These are phyloP conservation scores for Eudorina sp. DNA, from an alignment of 139 green algal species.

Conservation along the genomic window DNA sequence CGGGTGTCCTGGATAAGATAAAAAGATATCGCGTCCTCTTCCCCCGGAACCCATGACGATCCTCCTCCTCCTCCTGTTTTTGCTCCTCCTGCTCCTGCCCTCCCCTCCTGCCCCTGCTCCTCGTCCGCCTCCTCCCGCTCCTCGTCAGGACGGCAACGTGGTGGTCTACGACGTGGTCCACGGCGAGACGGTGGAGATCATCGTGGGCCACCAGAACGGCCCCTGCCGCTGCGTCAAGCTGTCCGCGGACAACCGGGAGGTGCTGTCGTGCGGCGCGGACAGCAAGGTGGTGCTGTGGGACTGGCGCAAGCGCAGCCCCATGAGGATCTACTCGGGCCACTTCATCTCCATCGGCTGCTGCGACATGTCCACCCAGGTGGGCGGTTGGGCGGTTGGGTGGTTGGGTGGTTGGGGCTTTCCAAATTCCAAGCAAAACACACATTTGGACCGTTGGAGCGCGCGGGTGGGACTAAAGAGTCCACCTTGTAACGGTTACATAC, in stretches of 20 bases:
- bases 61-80: too few species aligned
- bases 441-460: too few species aligned
- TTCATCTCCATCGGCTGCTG: constrained; percentile 66
- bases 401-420: too few species aligned
- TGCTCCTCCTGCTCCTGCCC: too few species aligned
- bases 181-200: constrained; percentile 62
- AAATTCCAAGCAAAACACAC: too few species aligned
- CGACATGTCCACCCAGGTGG: constrained; percentile 38
- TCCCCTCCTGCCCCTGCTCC: background rate
- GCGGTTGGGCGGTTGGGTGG: constrained; percentile 42
- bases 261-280: constrained; percentile 65
- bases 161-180: constrained; percentile 66
- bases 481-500: too few species aligned
- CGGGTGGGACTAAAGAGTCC: too few species aligned
- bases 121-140: background rate
- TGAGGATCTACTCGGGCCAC: constrained; percentile 68
- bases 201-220: constrained; percentile 63
- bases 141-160: constrained; percentile 59
- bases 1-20: background rate
- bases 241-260: constrained; percentile 55
- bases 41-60: too few species aligned
- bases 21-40: too few species aligned
- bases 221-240: constrained; percentile 67
- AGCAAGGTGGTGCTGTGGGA: constrained; percentile 67
- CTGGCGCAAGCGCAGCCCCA: constrained; percentile 53